Evolutionary conservation across 768 basidiomycete genomes (phyloP).

Genomic region (Cantharellus cinnabarinus): DNA sequence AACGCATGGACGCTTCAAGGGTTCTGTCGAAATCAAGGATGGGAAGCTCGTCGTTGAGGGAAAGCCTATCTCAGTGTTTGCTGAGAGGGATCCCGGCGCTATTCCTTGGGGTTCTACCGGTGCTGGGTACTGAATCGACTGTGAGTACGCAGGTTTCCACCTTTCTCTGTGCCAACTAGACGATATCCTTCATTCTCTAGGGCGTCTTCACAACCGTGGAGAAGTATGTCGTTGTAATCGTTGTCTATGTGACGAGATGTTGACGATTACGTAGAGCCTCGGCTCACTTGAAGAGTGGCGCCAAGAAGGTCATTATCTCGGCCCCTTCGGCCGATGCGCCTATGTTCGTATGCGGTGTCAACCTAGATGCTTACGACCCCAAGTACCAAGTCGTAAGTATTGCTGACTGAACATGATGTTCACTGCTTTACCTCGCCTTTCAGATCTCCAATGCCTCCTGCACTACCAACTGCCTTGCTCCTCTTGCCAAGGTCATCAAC

Average conservation of each 20-base stretch:
- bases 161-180: background rate
- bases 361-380: constrained; percentile 80
- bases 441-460: constrained; percentile 97
- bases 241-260: background rate
- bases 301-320: constrained; percentile 99
- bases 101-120: constrained; percentile 68
- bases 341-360: constrained; percentile 90
- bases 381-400: constrained; percentile 61
- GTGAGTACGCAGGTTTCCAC: constrained; percentile 21
- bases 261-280: constrained; percentile 34
- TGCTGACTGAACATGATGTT: constrained; percentile 1
- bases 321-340: constrained; percentile 94
- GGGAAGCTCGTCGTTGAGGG: constrained; percentile 79
- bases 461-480: constrained; percentile 99
- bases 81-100: constrained; percentile 67
- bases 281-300: constrained; percentile 91
- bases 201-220: constrained; percentile 96
- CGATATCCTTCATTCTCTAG: constrained; percentile 15
- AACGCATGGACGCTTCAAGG: constrained; percentile 87
- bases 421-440: constrained; percentile 2
- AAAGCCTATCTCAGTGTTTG: constrained; percentile 54
- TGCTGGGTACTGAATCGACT: constrained; percentile 90
- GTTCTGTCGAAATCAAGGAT: constrained; percentile 42
- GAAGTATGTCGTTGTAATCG: constrained; percentile 28
- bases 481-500: constrained; percentile 92